Evolutionary conservation across 1,284 basidiomycete genomes (phyloP).

Genomic region (Bjerkandera adusta): DNA sequence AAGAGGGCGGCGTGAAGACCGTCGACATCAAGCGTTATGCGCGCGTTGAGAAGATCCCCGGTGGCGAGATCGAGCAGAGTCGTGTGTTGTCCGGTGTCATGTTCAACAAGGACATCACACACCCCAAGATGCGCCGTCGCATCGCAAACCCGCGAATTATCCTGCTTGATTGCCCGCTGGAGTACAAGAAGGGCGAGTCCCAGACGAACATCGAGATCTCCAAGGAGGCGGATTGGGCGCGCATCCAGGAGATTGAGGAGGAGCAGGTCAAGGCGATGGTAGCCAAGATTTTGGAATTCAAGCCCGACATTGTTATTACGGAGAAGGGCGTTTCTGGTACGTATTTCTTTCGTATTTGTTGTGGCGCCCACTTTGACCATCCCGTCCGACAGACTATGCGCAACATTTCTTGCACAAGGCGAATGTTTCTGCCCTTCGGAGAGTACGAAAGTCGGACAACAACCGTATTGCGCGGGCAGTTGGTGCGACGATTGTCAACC

Average conservation of each 20-base stretch:
- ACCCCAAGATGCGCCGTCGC: conserved; percentile 93
- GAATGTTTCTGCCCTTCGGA: conserved; percentile 89
- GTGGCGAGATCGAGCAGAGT: conserved; percentile 95
- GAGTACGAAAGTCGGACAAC: conserved; percentile 98
- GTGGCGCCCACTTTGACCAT: neutral
- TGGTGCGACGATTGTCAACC: conserved; percentile 96
- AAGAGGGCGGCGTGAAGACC: conserved; percentile 71
- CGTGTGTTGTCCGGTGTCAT: conserved; percentile 89
- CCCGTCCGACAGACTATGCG: conserved; percentile 88
- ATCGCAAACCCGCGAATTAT: conserved; percentile 92
- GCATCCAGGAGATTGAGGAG: conserved; percentile 94
- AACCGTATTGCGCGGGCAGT: conserved; percentile 96
- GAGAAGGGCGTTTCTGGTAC: conserved; percentile 96
- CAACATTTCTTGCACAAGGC: conserved; percentile 91
- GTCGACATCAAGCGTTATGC: conserved; percentile 99
- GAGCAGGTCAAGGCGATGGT: conserved; percentile 94
- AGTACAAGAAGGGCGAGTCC: conserved; percentile 99
- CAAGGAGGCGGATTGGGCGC: conserved; percentile 92
- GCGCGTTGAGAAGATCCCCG: conserved; percentile 95
- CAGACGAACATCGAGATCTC: conserved; percentile 99
- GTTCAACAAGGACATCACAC: conserved; percentile 99
- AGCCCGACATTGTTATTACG: conserved; percentile 94
- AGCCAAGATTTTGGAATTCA: conserved; percentile 87
- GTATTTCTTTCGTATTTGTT: conserved; percentile 20
- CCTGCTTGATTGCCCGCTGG: conserved; percentile 92